A percentile compares a stretch with the other conserved stretches of the same genome.
These are phyloP conservation scores for Acacia acuminata DNA, from an alignment of 306 rosid genomes.

Conservation along the genomic window DNA sequence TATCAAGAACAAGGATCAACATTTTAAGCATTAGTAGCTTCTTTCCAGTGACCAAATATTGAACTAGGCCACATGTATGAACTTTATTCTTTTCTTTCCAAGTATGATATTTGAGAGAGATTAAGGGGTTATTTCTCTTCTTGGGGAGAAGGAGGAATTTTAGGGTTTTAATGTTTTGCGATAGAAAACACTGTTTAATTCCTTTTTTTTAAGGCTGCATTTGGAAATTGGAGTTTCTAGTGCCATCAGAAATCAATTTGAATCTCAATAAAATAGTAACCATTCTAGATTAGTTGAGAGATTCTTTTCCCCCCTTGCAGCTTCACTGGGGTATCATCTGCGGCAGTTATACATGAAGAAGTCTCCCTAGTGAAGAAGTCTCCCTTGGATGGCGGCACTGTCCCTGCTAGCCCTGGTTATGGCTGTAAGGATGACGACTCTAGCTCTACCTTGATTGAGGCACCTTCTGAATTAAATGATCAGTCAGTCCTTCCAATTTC, in stretches of 20 bases:
- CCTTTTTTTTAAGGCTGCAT: not conserved
- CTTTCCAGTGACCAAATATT: not conserved
- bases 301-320: constrained; percentile 45
- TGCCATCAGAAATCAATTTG: not conserved
- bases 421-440: constrained; percentile 48
- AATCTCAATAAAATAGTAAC: not conserved
- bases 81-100: not conserved
- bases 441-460: constrained; percentile 53
- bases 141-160: not conserved
- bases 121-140: too few species aligned
- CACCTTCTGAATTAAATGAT: constrained; percentile 46
- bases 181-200: not conserved
- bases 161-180: not conserved
- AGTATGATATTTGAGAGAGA: not conserved
- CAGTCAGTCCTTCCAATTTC: constrained; percentile 36
- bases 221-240: constrained; percentile 8
- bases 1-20: not conserved
- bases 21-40: not conserved
- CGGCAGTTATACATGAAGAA: constrained; percentile 45
- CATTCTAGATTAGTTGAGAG: constrained; percentile 28
- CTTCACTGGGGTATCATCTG: constrained; percentile 44
- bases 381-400: constrained; percentile 39
- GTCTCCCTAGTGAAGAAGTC: constrained; percentile 59
- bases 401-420: constrained; percentile 52
- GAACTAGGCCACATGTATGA: not conserved